Evolutionary conservation across 2,329 filamentous ascomycete species (phyloP).

Genomic region (Pseudogymnoascus sp.): DNA sequence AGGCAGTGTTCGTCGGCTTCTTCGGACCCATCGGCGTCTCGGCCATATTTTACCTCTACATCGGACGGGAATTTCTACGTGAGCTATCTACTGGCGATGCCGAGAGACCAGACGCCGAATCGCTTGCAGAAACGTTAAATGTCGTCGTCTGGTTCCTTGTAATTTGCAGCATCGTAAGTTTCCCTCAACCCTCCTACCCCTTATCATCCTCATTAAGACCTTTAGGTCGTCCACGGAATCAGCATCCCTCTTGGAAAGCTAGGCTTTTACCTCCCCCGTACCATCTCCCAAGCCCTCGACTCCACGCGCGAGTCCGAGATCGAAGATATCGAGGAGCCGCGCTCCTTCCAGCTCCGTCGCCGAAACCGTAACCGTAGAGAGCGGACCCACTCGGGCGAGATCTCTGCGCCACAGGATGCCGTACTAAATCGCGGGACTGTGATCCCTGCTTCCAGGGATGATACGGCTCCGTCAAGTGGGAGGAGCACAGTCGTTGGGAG

Average conservation of each 20-base stretch:
- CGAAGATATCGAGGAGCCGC: conserved; percentile 1
- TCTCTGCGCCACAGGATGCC: background rate
- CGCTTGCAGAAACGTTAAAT: conserved; percentile 58
- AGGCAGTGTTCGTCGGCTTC: conserved; percentile 83
- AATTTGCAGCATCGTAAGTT: conserved; percentile 71
- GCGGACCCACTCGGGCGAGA: background rate
- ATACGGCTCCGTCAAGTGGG: background rate
- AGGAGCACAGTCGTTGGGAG: background rate
- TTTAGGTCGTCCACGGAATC: conserved; percentile 68
- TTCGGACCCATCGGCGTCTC: conserved; percentile 90
- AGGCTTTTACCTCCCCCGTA: conserved; percentile 51
- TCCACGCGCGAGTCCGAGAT: conserved; percentile 28
- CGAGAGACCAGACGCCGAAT: conserved; percentile 56
- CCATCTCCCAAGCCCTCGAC: conserved; percentile 48
- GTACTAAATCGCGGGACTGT: conserved; percentile 1
- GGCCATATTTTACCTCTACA: conserved; percentile 82
- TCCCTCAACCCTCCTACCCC: background rate
- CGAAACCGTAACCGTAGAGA: background rate
- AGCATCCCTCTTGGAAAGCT: conserved; percentile 72
- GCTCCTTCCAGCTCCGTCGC: background rate
- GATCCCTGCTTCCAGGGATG: background rate
- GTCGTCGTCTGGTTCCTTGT: conserved; percentile 81
- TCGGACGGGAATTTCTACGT: conserved; percentile 71
- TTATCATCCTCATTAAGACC: background rate
- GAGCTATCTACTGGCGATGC: conserved; percentile 51